These are phyloP conservation scores for Populus nigra DNA, from an alignment of 345 rosid genomes.

Conservation along the genomic window DNA sequence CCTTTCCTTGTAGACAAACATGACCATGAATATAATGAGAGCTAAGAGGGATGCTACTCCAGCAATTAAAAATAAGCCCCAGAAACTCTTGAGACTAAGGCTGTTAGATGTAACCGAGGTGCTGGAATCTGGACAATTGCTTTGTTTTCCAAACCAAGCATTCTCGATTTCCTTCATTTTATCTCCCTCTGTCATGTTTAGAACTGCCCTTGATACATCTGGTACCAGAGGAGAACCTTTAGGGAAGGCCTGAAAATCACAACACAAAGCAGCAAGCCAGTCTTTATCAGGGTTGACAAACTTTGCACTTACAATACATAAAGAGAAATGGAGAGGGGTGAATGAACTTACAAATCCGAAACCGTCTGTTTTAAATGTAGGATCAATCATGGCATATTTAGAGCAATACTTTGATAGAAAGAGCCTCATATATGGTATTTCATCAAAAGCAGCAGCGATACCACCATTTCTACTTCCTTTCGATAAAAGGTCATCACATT, in stretches of 20 bases:
- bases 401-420: conserved; percentile 22
- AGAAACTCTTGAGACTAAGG: conserved; percentile 14
- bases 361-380: conserved; percentile 31
- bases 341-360: conserved; percentile 37
- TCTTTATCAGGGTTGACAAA: no score
- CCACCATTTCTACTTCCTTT: conserved; percentile 32
- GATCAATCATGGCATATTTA: conserved; percentile 27
- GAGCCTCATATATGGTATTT: conserved; percentile 25
- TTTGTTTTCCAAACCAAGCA: conserved; percentile 11
- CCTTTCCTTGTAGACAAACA: conserved; percentile 13
- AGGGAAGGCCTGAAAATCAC: conserved; percentile 6
- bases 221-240: conserved; percentile 21
- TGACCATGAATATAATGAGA: background rate
- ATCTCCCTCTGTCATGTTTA: conserved; percentile 1
- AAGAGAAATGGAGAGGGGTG: background rate
- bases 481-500: conserved; percentile 25
- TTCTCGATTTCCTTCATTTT: conserved; percentile 16
- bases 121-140: background rate
- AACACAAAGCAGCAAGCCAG: background rate
- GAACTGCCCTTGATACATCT: conserved; percentile 23
- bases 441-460: conserved; percentile 40
- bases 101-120: background rate
- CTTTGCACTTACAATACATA: no score
- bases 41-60: conserved; percentile 5
- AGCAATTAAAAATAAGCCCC: conserved; percentile 21